Percentiles rank a stretch among this genome's conserved stretches.
Evolutionary conservation across 2,329 filamentous ascomycete species (phyloP).

Genomic region (Pseudogymnoascus sp.): DNA sequence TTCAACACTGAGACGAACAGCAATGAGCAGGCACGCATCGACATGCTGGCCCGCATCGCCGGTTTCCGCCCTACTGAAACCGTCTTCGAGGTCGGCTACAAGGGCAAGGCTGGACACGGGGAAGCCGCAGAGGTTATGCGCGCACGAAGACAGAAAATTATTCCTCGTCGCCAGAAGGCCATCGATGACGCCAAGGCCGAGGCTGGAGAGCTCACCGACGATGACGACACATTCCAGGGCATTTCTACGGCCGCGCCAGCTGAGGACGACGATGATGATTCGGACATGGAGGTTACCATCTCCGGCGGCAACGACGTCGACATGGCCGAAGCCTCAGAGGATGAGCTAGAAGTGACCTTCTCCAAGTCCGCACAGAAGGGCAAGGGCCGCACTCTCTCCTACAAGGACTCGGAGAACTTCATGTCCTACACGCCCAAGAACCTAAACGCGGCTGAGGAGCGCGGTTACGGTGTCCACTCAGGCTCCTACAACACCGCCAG

Average conservation of each 20-base stretch:
- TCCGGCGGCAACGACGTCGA: conserved; percentile 36
- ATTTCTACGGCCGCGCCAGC: conserved; percentile 4
- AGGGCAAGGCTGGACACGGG: conserved; percentile 52
- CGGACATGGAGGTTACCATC: conserved; percentile 30
- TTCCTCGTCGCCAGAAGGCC: conserved; percentile 39
- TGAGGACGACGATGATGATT: conserved; percentile 31
- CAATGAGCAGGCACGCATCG: conserved; percentile 63
- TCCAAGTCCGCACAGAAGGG: conserved; percentile 47
- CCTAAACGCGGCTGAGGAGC: conserved; percentile 76
- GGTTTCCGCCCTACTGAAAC: conserved; percentile 86
- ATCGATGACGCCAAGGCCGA: conserved; percentile 34
- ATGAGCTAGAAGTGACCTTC: conserved; percentile 62
- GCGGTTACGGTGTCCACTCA: conserved; percentile 86
- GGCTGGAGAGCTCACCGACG: conserved; percentile 30
- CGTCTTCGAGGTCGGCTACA: conserved; percentile 86
- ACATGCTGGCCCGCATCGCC: conserved; percentile 83
- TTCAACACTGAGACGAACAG: conserved; percentile 64
- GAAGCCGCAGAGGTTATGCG: conserved; percentile 72
- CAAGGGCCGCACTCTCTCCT: conserved; percentile 54
- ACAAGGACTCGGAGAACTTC: conserved; percentile 82
- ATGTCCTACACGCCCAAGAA: conserved; percentile 90
- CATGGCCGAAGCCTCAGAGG: conserved; percentile 52
- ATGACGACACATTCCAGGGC: conserved; percentile 20
- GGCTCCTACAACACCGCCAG: conserved; percentile 49
- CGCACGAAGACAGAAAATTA: conserved; percentile 61